Evolutionary conservation across 768 basidiomycete species (phyloP).

Genomic region (Exidia glandulosa): DNA sequence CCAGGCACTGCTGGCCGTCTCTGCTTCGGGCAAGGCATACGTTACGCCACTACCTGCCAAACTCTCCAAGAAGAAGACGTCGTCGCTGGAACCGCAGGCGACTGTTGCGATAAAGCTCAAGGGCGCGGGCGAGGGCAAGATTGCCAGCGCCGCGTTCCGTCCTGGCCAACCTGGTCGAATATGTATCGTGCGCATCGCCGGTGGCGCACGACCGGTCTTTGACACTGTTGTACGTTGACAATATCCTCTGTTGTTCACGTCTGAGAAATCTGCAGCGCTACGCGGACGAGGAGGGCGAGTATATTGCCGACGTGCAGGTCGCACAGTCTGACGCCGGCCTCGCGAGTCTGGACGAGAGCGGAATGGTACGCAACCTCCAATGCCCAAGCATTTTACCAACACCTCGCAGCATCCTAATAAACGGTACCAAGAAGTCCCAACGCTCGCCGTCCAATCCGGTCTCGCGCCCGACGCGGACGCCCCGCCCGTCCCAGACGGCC

Average conservation of each 20-base stretch:
- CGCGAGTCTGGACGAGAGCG: slow-evolving; percentile 10
- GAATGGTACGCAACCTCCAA: slow-evolving; percentile 1
- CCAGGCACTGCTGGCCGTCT: slow-evolving; percentile 40
- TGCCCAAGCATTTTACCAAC: neutral
- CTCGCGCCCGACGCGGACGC: slow-evolving; percentile 49
- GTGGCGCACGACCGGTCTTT: slow-evolving; percentile 49
- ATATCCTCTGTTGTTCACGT: neutral
- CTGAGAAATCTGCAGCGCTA: slow-evolving; percentile 31
- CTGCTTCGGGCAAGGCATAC: slow-evolving; percentile 47
- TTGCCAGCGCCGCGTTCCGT: slow-evolving; percentile 39
- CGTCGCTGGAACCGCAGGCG: slow-evolving; percentile 42
- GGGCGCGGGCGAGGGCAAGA: slow-evolving; percentile 21
- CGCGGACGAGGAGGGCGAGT: slow-evolving; percentile 41
- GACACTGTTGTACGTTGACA: slow-evolving; percentile 41
- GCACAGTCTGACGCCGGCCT: slow-evolving; percentile 8
- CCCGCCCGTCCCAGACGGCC: slow-evolving; percentile 50
- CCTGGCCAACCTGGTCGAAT: slow-evolving; percentile 31
- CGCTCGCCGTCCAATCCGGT: slow-evolving; percentile 57
- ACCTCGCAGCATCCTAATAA: slow-evolving; percentile 20
- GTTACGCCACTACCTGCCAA: slow-evolving; percentile 44
- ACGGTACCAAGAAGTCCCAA: slow-evolving; percentile 56
- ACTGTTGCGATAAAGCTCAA: slow-evolving; percentile 29
- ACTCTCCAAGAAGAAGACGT: slow-evolving; percentile 29
- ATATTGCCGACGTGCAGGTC: slow-evolving; percentile 32
- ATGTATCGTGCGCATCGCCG: slow-evolving; percentile 41